These are phyloP conservation scores for Ophiostoma sp. DNA, from an alignment of 2,329 filamentous ascomycete genomes.

Conservation along the genomic window DNA sequence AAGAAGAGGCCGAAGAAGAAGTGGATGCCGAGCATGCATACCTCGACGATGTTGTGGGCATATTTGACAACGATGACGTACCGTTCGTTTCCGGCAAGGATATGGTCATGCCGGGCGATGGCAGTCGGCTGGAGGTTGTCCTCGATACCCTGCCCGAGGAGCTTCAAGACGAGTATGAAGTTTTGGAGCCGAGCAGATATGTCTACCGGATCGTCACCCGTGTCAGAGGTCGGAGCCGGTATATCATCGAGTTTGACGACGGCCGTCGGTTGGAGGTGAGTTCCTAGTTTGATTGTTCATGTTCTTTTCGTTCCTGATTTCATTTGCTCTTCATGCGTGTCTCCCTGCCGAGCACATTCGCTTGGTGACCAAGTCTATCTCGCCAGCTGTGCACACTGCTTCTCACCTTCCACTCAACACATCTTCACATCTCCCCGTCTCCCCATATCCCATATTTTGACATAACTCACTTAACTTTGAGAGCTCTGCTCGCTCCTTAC, in stretches of 20 bases:
- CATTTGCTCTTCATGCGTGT: too few relatives aligned
- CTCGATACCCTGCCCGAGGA: constrained; percentile 20
- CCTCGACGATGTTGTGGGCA: not conserved
- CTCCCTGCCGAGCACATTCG: too few relatives aligned
- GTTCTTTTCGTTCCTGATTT: too few relatives aligned
- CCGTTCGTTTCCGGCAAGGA: not conserved
- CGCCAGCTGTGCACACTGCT: not conserved
- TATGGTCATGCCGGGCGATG: constrained; percentile 15
- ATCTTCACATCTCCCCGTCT: not conserved
- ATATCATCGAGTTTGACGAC: constrained; percentile 26
- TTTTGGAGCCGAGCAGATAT: constrained; percentile 23
- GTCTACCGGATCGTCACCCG: constrained; percentile 21
- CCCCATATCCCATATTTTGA: not conserved
- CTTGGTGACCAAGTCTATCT: not conserved
- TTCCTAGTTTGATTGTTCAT: not conserved
- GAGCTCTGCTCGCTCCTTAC: not conserved
- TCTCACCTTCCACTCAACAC: not conserved
- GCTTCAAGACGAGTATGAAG: constrained; percentile 21
- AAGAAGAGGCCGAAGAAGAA: not conserved
- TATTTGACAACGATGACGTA: not conserved
- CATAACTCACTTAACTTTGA: not conserved
- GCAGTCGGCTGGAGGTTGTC: constrained; percentile 21
- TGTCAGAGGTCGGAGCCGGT: constrained; percentile 22
- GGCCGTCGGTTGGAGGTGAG: constrained; percentile 24
- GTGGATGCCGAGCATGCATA: not conserved